Evolutionary conservation across 2,329 filamentous ascomycete species (phyloP), one percentile per base, ranked within the genome.

Genomic region (Tolypocladium paradoxum): DNA sequence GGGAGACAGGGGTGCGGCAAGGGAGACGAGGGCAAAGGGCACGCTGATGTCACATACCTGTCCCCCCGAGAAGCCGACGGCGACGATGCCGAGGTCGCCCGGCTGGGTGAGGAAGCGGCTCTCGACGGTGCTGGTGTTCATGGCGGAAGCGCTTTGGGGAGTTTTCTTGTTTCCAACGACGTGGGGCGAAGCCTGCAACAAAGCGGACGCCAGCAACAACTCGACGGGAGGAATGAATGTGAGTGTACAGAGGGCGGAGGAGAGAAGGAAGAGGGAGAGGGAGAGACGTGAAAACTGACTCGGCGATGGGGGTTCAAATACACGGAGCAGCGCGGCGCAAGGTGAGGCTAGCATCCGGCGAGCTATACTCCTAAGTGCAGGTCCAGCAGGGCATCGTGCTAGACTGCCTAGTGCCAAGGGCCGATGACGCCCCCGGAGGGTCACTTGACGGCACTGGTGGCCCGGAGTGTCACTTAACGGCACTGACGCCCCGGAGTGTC

Each of bases 41-140:
- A 5, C 2, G 20, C 20, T 40, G 20, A 24, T 6, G 11, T 20
- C 9, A 64, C 77, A 62, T 83, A 93, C 90, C 83, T 96, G 93
- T 54, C 93, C 93, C 60, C 92, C 92, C 52, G 90, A 95, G 76
- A 97, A 99, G 57, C 92, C 92, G 37, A 97, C 93, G 49, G 92
- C 90, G 37, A 97, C 90, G 53, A 99, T 81, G 57, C 92, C 93
- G 58, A 99, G 78, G 65, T 97, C 85, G 65, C 88, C 79, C 34
- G 84, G 81, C 65, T 85, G 78, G 58, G 85, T 77, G 61, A 97
- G 85, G 75, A 96, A 97, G 66, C 87, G 90, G 67, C 76, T 78
- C 60, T 73, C 68, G 59, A 81, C 67, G 67, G 77, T 75, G 53
- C 76, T 76, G 51, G 76, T 79, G 62, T 77, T 75, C 74, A 79